Base-by-base conservation (phyloP, 2,329 filamentous ascomycete species). In the Pseudonectria buxi region DNA sequence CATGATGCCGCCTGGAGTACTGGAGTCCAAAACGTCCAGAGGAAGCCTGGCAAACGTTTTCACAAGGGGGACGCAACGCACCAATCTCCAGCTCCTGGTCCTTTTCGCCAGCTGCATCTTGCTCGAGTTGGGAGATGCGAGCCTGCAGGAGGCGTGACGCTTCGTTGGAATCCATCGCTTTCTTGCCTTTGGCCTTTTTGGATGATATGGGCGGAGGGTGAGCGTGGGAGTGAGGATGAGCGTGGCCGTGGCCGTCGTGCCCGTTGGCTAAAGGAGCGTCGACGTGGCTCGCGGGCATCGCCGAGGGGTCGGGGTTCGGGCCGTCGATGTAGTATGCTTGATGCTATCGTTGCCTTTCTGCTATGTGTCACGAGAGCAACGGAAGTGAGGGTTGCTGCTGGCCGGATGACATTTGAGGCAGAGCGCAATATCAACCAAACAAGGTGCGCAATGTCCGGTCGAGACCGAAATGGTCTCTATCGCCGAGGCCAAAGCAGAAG, bases 71-170 rank as follows among this genome's bases (percentile, higher is more conserved):
- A 26, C 22, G 37, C 30, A 37, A 55, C 80, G 58, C 69, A 94
- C 88, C 87, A 59, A 98, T 95, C 69, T 96, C 92, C 42, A 84
- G 78, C 65, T 95, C 89, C 64, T 95, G 87, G 51, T 94, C 90
- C 63, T 94, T 95, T 59, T 95, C 89, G 40, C 87, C 86, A 10
- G 88, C 88, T 32, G 84, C 86, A 70, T 95, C 89, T 44, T 87
- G 84, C 62, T 98, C 92, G 40, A 98, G 70, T 66, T 96, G 92
- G 14, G 88, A 90, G 57, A 98, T 95, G 57, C 94, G 87, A 43
- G 89, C 87, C 44, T 89, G 83, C 33, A 98, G 76, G 46, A 95
- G 75, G 63, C 95, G 94, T 43, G 87, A 87, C 30, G 89, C 88
- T 63, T 96, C 92, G 52, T 78, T 86, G 14, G 86, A 84, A 58